Percentiles rank a stretch among this genome's conserved stretches.
Evolutionary conservation across 768 basidiomycete genomes (phyloP).

Genomic region (Imleria badia): DNA sequence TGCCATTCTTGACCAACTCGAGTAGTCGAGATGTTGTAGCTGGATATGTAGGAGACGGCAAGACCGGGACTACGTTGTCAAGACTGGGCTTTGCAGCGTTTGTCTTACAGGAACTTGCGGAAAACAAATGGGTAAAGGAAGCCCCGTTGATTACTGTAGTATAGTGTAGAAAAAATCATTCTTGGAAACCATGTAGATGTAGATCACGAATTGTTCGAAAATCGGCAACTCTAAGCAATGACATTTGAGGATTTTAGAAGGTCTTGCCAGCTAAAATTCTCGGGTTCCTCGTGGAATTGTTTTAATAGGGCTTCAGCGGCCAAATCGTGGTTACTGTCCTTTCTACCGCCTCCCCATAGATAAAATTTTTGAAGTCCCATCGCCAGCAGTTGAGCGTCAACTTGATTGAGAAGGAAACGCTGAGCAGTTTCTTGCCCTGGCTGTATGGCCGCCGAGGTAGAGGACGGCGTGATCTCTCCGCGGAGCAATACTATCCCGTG

Average conservation of each 20-base stretch:
- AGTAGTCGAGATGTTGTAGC: slow-evolving; percentile 46
- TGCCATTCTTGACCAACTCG: slow-evolving; percentile 59
- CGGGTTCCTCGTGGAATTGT: slow-evolving; percentile 76
- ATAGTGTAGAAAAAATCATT: no score
- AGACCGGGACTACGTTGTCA: slow-evolving; percentile 48
- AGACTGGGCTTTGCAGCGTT: slow-evolving; percentile 62
- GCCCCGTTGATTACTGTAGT: slow-evolving; percentile 32
- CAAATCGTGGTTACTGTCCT: slow-evolving; percentile 2
- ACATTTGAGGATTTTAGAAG: slow-evolving; percentile 53
- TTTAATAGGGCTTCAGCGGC: slow-evolving; percentile 48
- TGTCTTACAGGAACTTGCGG: slow-evolving; percentile 54
- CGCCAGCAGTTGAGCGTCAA: slow-evolving; percentile 81
- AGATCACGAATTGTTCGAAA: neutral
- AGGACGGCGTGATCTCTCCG: slow-evolving; percentile 84
- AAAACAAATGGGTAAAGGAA: slow-evolving; percentile 56
- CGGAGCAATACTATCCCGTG: slow-evolving; percentile 85
- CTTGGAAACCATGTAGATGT: neutral
- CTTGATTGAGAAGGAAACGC: slow-evolving; percentile 65
- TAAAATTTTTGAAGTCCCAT: slow-evolving; percentile 87
- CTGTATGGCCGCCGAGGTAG: slow-evolving; percentile 36
- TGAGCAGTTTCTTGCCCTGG: slow-evolving; percentile 29
- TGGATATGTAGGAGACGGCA: slow-evolving; percentile 70
- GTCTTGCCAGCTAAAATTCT: slow-evolving; percentile 80
- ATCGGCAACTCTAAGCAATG: slow-evolving; percentile 5
- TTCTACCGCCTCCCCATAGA: slow-evolving; percentile 48